These are phyloP conservation scores for Oidiodendron maius DNA, from an alignment of 495 filamentous ascomycete species.

Conservation along the genomic window DNA sequence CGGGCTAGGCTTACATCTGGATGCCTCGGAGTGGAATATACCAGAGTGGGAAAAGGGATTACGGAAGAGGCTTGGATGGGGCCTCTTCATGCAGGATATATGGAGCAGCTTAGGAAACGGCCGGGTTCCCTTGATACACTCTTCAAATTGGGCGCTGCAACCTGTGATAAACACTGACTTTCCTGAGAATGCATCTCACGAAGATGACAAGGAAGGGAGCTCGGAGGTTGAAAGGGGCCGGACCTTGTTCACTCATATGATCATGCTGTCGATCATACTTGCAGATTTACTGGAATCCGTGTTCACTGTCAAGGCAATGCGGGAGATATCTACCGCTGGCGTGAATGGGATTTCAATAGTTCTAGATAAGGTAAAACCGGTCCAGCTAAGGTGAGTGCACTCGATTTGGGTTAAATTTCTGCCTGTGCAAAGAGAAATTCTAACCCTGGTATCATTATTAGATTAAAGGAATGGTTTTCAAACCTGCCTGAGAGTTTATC, in stretches of 20 bases:
- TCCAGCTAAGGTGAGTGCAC: no score
- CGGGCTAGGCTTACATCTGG: conserved; percentile 79
- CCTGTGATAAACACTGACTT: conserved; percentile 64
- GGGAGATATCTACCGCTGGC: conserved; percentile 38
- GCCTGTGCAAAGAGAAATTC: no score
- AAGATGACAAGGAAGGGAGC: conserved; percentile 51
- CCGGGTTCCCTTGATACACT: conserved; percentile 72
- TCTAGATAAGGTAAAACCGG: conserved; percentile 68
- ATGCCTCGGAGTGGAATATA: conserved; percentile 79
- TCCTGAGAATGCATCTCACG: conserved; percentile 51
- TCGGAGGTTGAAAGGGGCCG: conserved; percentile 62
- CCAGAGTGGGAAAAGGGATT: conserved; percentile 80
- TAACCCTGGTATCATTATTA: no score
- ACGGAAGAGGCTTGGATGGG: conserved; percentile 81
- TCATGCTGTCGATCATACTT: conserved; percentile 66
- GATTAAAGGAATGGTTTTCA: conserved; percentile 74
- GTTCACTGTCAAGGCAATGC: conserved; percentile 61
- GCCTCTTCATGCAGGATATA: conserved; percentile 86
- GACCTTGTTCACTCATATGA: conserved; percentile 64
- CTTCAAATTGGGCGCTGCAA: conserved; percentile 76
- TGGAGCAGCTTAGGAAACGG: conserved; percentile 84
- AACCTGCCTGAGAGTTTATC: conserved; percentile 57
- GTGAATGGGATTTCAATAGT: conserved; percentile 50
- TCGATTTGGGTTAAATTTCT: no score
- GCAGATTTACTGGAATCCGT: conserved; percentile 74